Percentiles rank a stretch among this genome's conserved stretches.
phyloP scores from a whole-genome alignment of 192 early-diverging fungal genomes.

The Backusella tarrabulga region DNA sequence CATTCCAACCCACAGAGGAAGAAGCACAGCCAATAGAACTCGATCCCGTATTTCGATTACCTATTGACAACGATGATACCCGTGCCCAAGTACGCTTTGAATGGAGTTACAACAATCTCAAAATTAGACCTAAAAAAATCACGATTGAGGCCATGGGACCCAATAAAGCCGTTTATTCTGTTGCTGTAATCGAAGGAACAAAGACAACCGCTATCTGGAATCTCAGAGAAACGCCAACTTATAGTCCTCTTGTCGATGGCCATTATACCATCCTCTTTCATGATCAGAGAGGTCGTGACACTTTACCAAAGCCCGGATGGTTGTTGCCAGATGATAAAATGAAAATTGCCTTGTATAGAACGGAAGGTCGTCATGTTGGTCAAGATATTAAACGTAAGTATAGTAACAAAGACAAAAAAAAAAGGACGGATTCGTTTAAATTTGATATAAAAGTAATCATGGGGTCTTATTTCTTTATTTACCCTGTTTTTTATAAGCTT shows the following conservation, averaged over 20 bases:
- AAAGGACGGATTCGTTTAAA: background rate
- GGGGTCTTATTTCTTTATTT: background rate
- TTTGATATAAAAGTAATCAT: background rate
- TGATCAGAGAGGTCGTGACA: conserved; percentile 2
- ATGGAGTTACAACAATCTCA: background rate
- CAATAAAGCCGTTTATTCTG: background rate
- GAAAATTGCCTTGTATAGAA: background rate
- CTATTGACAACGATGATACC: background rate
- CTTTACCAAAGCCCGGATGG: background rate
- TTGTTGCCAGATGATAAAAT: background rate
- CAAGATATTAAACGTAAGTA: conserved; percentile 5
- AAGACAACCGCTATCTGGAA: background rate
- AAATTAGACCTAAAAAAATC: conserved; percentile 1
- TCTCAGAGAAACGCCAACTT: background rate
- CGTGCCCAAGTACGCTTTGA: background rate
- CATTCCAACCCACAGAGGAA: background rate
- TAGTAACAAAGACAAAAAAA: background rate
- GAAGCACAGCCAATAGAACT: background rate
- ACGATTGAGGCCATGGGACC: conserved; percentile 2
- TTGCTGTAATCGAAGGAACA: background rate
- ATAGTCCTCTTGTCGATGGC: background rate
- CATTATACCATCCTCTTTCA: background rate
- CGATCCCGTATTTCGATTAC: background rate
- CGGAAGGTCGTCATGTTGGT: conserved; percentile 5
- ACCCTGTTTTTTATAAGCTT: background rate